Percentiles rank a stretch among this genome's conserved stretches.
Evolutionary conservation across 108 stramenopile genomes (phyloP).

Genomic region (Aureococcus anophagefferens): DNA sequence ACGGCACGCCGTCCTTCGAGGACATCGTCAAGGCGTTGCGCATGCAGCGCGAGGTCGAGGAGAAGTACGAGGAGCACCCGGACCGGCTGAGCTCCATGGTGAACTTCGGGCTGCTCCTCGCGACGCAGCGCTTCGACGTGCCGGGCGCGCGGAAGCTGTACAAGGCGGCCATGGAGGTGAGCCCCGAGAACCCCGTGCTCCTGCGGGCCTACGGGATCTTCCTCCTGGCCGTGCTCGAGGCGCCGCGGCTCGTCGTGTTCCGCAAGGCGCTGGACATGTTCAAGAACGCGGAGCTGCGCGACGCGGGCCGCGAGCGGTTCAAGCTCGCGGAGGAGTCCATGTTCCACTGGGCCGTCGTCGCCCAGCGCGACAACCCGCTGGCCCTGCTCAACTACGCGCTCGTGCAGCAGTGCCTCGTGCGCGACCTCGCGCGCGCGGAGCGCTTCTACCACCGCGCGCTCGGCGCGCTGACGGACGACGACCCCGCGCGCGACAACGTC

Average conservation of each 20-base stretch:
- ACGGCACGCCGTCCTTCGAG: slow-evolving; percentile 26
- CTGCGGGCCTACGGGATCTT: slow-evolving; percentile 44
- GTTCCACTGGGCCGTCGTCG: slow-evolving; percentile 47
- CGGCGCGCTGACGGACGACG: slow-evolving; percentile 14
- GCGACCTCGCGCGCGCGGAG: slow-evolving; percentile 41
- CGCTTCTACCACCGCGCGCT: slow-evolving; percentile 46
- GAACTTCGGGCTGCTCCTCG: slow-evolving; percentile 42
- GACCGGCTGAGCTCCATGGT: slow-evolving; percentile 46
- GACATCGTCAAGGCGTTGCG: slow-evolving; percentile 38
- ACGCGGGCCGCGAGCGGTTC: slow-evolving; percentile 34
- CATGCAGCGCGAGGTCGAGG: slow-evolving; percentile 35
- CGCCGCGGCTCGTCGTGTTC: slow-evolving; percentile 25
- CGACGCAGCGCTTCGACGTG: slow-evolving; percentile 39
- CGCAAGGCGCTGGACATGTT: slow-evolving; percentile 34
- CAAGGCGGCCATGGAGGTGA: slow-evolving; percentile 34
- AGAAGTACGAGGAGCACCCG: slow-evolving; percentile 40
- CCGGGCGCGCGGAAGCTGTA: slow-evolving; percentile 35
- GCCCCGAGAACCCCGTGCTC: slow-evolving; percentile 47
- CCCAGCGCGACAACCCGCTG: slow-evolving; percentile 38
- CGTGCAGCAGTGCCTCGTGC: slow-evolving; percentile 45
- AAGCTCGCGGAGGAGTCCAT: slow-evolving; percentile 33
- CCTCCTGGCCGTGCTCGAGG: slow-evolving; percentile 33
- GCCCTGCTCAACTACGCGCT: slow-evolving; percentile 45
- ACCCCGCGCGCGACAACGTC: neutral
- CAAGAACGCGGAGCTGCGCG: slow-evolving; percentile 34